These are phyloP conservation scores for Yarrowia deformans DNA, from an alignment of 805 yeast species.

Conservation along the genomic window DNA sequence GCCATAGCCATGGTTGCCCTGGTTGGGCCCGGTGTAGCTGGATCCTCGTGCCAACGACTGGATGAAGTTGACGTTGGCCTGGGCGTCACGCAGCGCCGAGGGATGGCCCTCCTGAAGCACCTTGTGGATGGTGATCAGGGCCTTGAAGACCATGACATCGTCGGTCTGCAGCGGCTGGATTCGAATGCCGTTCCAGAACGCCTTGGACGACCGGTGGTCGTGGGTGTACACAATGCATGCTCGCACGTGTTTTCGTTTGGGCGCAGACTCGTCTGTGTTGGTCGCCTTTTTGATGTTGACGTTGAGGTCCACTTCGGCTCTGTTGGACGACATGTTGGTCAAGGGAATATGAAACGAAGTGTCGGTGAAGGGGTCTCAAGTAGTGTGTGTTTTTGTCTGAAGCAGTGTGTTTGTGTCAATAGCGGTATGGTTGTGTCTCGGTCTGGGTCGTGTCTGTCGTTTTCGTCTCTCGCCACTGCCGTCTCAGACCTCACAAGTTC, in stretches of 20 bases:
- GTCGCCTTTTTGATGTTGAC: slow-evolving; percentile 82
- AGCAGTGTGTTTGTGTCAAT: not conserved
- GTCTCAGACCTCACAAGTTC: not conserved
- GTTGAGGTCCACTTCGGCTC: slow-evolving; percentile 52
- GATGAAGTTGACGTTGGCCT: slow-evolving; percentile 77
- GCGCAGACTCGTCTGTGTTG: slow-evolving; percentile 84
- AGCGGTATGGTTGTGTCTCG: not conserved
- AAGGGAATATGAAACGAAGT: too few relatives aligned
- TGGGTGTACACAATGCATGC: slow-evolving; percentile 95
- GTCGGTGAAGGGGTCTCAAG: too few relatives aligned
- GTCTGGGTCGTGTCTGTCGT: not conserved
- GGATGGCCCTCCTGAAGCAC: slow-evolving; percentile 99
- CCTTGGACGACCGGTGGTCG: slow-evolving; percentile 87
- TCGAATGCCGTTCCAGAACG: slow-evolving; percentile 85
- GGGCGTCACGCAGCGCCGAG: slow-evolving; percentile 79
- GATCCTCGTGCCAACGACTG: slow-evolving; percentile 65
- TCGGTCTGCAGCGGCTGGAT: slow-evolving; percentile 79
- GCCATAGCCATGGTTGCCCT: slow-evolving; percentile 57
- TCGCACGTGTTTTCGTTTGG: slow-evolving; percentile 94
- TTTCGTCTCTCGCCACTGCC: not conserved
- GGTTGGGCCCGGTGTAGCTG: slow-evolving; percentile 12
- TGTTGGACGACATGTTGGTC: slow-evolving; percentile 29
- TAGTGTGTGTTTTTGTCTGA: not conserved
- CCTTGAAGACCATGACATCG: slow-evolving; percentile 85
- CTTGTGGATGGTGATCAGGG: slow-evolving; percentile 84